Percentiles rank a stretch among this genome's conserved stretches.
Evolutionary conservation across 1,284 basidiomycete species (phyloP).

Genomic region (Tetrapyrgos nigripes): DNA sequence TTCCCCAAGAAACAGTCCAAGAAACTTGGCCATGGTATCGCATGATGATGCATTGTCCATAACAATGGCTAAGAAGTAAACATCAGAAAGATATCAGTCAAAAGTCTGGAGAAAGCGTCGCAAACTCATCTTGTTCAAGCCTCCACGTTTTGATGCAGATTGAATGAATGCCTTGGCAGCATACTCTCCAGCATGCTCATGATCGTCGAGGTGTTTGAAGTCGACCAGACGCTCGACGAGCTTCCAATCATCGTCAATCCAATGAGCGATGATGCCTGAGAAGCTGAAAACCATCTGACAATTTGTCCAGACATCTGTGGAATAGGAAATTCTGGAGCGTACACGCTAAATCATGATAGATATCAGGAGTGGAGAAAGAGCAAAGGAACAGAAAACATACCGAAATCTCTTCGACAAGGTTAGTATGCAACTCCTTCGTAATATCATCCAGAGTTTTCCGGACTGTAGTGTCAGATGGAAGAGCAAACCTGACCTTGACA

Average conservation of each 20-base stretch:
- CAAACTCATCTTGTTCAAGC: conserved; percentile 36
- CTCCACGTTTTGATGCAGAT: conserved; percentile 20
- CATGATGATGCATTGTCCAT: too few species aligned
- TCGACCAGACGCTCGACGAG: conserved; percentile 32
- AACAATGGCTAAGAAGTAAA: conserved; percentile 4
- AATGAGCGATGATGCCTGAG: conserved; percentile 32
- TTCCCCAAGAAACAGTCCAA: conserved; percentile 12
- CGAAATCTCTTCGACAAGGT: conserved; percentile 31
- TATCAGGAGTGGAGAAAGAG: background rate
- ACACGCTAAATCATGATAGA: background rate
- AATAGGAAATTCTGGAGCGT: too few species aligned
- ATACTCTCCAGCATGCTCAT: conserved; percentile 35
- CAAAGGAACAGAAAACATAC: too few species aligned
- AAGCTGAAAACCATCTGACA: conserved; percentile 36
- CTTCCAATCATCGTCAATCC: too few species aligned
- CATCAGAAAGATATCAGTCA: background rate
- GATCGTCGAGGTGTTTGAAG: conserved; percentile 33
- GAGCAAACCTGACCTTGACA: conserved; percentile 20
- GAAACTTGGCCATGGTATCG: conserved; percentile 16
- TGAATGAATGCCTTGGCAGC: conserved; percentile 30
- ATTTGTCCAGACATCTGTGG: conserved; percentile 37
- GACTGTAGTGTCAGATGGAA: conserved; percentile 37
- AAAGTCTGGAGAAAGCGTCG: background rate
- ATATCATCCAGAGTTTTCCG: conserved; percentile 30
- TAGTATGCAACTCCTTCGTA: conserved; percentile 31